Base-by-base conservation (phyloP, 805 yeast species). In the Candida sonorensis region DNA sequence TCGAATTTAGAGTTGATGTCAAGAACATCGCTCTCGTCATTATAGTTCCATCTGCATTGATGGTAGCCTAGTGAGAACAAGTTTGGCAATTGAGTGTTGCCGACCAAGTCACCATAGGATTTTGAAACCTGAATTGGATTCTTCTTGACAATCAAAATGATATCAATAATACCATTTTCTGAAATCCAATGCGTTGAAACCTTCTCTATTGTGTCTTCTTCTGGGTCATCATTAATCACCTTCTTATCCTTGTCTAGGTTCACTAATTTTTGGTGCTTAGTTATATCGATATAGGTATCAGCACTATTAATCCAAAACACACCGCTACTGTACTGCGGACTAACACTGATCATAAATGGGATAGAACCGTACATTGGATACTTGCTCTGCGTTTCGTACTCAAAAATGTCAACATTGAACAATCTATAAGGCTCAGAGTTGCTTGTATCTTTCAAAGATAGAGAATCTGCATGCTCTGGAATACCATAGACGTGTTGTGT, bases 11-110 rank as follows among this genome's bases (percentile, higher is more conserved):
- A 53, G 42, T 72, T 70, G 10, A 92, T 81, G 7, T 67, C 75
- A n/a, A 86, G 57, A 1, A 92, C 90, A 57, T 92, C 98, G 9
- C 67, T 67, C 50, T 84, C 88, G 46, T 82, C 88, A 51, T 85
- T 84, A 60, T 92, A 92, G 55, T 92, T 92, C 98, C 98, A 92
- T 50, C 97, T 72, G 52, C 96, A 90, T 58, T 92, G 98, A 52
- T 92, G 97, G 52, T 92, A 85, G 0, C 95, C 97, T 10, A 87
- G 55, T 0, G 95, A 66, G 47, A 87, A 82, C 26, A 78, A 41
- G 41, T 76, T 81, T 1, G 98, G 98, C 9, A 92, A 57, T 7
- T 66, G 55, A 0, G 87, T 67, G 36, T 61, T 70, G 1, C 98
- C 98, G 0, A 94, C 79, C 12, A 92, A 55, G 2, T 53, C 44